Base-by-base conservation (phyloP, 164 flowering plant species). In the Macadamia tetraphylla region DNA sequence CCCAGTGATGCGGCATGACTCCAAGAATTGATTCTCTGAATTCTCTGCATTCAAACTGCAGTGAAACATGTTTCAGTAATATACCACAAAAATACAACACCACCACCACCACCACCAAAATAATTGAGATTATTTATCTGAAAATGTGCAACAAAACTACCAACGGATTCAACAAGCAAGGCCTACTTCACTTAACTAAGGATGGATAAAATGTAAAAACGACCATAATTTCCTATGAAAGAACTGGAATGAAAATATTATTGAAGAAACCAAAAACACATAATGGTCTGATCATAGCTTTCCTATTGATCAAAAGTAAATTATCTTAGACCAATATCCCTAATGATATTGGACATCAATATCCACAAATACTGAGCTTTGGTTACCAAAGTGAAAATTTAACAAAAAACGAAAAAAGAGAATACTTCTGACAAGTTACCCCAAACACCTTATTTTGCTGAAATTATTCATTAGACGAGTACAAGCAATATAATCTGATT, bases 1-100 rank as follows among this genome's bases (percentile, higher is more conserved):
- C 99, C 98, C 98, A 94, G 67, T 82, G 89, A 84, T 95, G 99
- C 15, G 99, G 99, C 98, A 95, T 81, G 30, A 89, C 89, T 71
- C 94, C 97, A 75, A 94, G 97, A 62, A 95, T 79, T 56, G 99
- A 95, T 81, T 94, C 99, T 77, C 99, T 87, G 66, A 89, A 90
- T 69, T 92, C 96, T 85, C 98, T 85, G 80, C 99, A 95, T 74
- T 92, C 99, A 79, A 86, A 87, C 99, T 95, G 77, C 66, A 80
- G 64, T 58, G 30, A 29, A 68, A 72, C 60, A 69, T 56, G 59
- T 60, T 68, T 76, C 63, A 78, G 71, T 69, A 30, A 78, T 55
- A 44, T 18, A 6, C 17, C n/a, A 53, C 6, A 8, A 40, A 62
- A 62, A 23, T 23, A 23, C 23, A 23, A 23, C 23, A 23, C 23